phyloP scores from a whole-genome alignment of 1,284 basidiomycete species.

The Apiotrichum laibachii region DNA sequence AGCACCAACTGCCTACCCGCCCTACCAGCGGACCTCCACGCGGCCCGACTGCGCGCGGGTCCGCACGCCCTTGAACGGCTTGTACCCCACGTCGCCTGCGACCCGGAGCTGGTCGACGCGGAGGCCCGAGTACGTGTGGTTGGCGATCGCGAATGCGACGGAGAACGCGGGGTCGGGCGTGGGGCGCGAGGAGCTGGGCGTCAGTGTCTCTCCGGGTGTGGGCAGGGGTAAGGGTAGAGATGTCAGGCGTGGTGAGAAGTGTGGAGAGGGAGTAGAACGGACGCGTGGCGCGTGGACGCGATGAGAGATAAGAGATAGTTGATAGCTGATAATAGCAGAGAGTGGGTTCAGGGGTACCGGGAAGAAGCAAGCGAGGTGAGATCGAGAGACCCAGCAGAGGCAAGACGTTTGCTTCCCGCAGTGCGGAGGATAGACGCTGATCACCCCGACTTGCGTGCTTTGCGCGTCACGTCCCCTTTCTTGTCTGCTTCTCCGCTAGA shows the following conservation, averaged over 20 bases:
- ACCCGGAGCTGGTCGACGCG: slow-evolving; percentile 82
- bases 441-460: too few relatives aligned
- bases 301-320: too few relatives aligned
- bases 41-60: slow-evolving; percentile 42
- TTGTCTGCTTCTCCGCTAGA: too few relatives aligned
- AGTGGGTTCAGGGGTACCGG: too few relatives aligned
- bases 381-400: too few relatives aligned
- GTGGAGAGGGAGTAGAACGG: too few relatives aligned
- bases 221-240: background rate
- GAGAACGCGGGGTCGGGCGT: slow-evolving; percentile 68
- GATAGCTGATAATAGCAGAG: too few relatives aligned
- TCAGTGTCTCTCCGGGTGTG: background rate
- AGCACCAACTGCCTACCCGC: background rate
- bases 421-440: too few relatives aligned
- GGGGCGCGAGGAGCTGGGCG: slow-evolving; percentile 31
- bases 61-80: slow-evolving; percentile 64
- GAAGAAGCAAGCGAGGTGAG: too few relatives aligned
- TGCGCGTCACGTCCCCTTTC: too few relatives aligned
- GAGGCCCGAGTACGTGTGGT: slow-evolving; percentile 72
- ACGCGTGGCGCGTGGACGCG: too few relatives aligned
- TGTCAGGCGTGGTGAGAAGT: background rate
- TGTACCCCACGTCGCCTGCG: slow-evolving; percentile 57
- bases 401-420: too few relatives aligned
- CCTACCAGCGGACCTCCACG: slow-evolving; percentile 50
- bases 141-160: slow-evolving; percentile 67